Evolutionary conservation across 306 rosid species (phyloP).

Genomic region (Phaseolus lunatus): DNA sequence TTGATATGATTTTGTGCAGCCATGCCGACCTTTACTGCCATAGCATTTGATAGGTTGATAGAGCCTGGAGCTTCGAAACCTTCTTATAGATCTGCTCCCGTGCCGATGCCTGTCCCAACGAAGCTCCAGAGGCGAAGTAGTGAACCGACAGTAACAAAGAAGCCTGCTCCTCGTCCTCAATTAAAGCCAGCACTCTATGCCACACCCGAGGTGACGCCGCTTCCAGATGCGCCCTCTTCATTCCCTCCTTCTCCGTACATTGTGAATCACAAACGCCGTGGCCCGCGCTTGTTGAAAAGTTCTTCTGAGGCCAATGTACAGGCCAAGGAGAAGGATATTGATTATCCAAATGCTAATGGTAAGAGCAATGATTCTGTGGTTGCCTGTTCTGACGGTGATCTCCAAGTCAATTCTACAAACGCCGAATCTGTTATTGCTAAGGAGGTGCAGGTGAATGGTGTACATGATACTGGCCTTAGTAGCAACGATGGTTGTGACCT

Average conservation of each 20-base stretch:
- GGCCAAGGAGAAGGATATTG: constrained; percentile 41
- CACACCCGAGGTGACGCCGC: constrained; percentile 86
- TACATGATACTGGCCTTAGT: constrained; percentile 43
- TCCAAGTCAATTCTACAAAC: constrained; percentile 37
- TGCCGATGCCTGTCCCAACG: constrained; percentile 60
- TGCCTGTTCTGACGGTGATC: constrained; percentile 52
- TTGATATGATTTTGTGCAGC: constrained; percentile 55
- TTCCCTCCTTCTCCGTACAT: constrained; percentile 92
- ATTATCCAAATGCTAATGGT: constrained; percentile 46
- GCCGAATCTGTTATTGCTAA: constrained; percentile 46
- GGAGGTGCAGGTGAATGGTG: constrained; percentile 50
- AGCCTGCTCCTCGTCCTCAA: constrained; percentile 64
- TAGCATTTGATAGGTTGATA: constrained; percentile 88
- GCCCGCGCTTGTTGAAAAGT: constrained; percentile 85
- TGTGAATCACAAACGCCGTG: constrained; percentile 93
- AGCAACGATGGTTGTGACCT: constrained; percentile 49
- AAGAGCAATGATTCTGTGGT: constrained; percentile 49
- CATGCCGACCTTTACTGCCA: constrained; percentile 89
- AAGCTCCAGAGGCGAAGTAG: constrained; percentile 66
- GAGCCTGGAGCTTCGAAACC: constrained; percentile 81
- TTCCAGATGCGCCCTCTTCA: constrained; percentile 87
- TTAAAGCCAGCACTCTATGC: constrained; percentile 88
- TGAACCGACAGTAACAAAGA: constrained; percentile 49
- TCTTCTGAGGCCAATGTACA: constrained; percentile 72
- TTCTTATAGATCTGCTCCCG: constrained; percentile 61